Base-by-base conservation (phyloP, 2,329 filamentous ascomycete species). In the Aspergillus sp. region DNA sequence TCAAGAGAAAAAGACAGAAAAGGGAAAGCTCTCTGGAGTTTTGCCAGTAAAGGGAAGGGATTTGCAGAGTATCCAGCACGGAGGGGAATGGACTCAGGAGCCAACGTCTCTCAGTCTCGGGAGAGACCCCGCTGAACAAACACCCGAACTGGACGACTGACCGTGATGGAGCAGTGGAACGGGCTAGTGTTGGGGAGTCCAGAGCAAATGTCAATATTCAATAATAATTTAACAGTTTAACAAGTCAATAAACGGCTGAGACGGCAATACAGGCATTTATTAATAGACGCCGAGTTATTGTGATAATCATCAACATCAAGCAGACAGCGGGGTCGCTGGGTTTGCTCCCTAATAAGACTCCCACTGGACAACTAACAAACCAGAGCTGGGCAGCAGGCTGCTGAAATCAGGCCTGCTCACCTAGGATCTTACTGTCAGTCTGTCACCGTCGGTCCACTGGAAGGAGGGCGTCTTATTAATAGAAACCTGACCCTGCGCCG, bases 71-170 rank as follows among this genome's bases (percentile, higher is more conserved):
- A 31, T 52, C 31, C 35, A 48, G 15, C 37, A 44, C 33, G 44
- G 25, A 21, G 37, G 40, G 37, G 17, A 31, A 31, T 21, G 21
- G 21, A 21, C 21, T 21, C 21, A 25, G 8, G 17, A 14, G 35
- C 37, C 19, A 49, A 49, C 27, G 56, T 52, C 56, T 57, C 56
- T n/a, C 35, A 50, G 50, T 57, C 56, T n/a, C 35, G 56, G 50
- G 45, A 41, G 41, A 50, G 41, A 50, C 50, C 56, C 56, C 56
- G 50, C 56, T 52, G 44, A 48, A 27, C 35, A 43, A 52, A 25
- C 17, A 37, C 15, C 12, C 35, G 35, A 37, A 37, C 35, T 37
- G 35, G 35, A 37, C 15, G 14, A 9, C 35, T 37, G 35, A 37
- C 12, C 35, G 15, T 17, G 14, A 43, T 15, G 14, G 40, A 43